Base-by-base conservation (phyloP, 2,329 filamentous ascomycete genomes). In the Ophiosphaerella narmari region DNA sequence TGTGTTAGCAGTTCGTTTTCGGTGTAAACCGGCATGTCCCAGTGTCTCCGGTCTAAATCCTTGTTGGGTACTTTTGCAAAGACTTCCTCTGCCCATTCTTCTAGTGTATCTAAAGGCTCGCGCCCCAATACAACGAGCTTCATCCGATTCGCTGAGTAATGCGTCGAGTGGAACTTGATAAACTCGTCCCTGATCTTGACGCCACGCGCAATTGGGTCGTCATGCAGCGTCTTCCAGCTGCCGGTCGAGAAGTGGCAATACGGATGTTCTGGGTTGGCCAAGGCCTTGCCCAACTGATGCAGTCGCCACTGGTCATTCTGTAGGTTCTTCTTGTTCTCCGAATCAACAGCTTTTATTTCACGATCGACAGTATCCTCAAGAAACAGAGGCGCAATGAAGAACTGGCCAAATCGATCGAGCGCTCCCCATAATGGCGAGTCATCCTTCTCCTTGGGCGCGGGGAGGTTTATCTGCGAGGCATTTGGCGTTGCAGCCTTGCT, bases 291-390 rank as follows among this genome's bases (percentile, higher is more conserved):
- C 21, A 97, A 80, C 74, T 97, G 92, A 66, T 93, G 86, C 56
- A 96, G 76, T 13, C 92, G 85, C 91, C 92, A 96, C 48, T 84
- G 83, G 67, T 97, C 92, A 70, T 85, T 93, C 75, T 97, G 92
- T 41, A 97, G 78, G 63, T 97, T 97, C 82, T 97, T 97, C 82
- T 96, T 96, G 77, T 97, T 96, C 74, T 97, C 92, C 5, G 91
- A 96, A 68, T 97, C 91, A 16, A 97, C 92, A 1, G 92, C 92
- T 59, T 83, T 86, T 55, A 97, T 79, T 75, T 97, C 92, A 42
- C 92, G 84, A 63, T 97, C 92, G 41, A 97, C 74, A 0, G 91
- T 94, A 58, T 86, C 90, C 46, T 88, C 86, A 8, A 95, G 80
- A 72, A 97, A 97, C 31, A 97, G 80, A 0, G 92, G 92, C 54